Base-by-base conservation (phyloP, 345 rosid species). In the Rhodomyrtus tomentosa region DNA sequence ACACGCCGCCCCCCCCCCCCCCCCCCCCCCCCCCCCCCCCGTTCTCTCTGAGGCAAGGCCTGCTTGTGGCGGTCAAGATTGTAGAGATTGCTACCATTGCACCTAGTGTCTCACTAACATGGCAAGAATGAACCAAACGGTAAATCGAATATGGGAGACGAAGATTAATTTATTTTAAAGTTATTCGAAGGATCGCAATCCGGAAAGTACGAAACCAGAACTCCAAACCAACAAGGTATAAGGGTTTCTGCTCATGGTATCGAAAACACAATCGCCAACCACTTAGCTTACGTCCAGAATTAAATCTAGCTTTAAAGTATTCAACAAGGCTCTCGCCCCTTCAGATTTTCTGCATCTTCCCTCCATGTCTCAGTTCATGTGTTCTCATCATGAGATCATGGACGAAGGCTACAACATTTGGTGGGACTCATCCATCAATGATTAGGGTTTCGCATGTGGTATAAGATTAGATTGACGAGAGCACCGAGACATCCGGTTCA, bases 341-440 rank as follows among this genome's bases (percentile, higher is more conserved):
- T 40, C 25, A 68, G 79, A 36, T 36, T 68, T 68, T 68, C 79
- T 38, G 36, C 79, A 68, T 36, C 79, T 68, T 68, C 79, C 18
- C 45, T 40, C 79, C 79, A 36, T 68, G 79, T 4, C 79, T 32
- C 79, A 68, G 40, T 68, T 68, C 79, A 36, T 36, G 79, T 36
- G 79, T 68, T 68, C 79, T 68, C 45, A 68, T 68, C 14, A 68
- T 68, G 79, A 32, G 22, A 68, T 68, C 45, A 68, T 32, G 79
- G 79, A 68, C 79, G 79, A 68, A 68, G 79, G 7, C 24, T 18
- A 24, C 45, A 38, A 68, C 45, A 36, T 36, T 68, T 36, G 45
- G 45, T 68, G 79, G 79, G 79, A 68, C 79, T 68, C 45, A 68
- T 20, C 79, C 79, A 68, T 68, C 79, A 68, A 68, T 68, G 79